Percentiles rank a stretch among this genome's conserved stretches.
phyloP scores from a whole-genome alignment of 1,284 basidiomycete genomes.

The Cryptococcus sp. region DNA sequence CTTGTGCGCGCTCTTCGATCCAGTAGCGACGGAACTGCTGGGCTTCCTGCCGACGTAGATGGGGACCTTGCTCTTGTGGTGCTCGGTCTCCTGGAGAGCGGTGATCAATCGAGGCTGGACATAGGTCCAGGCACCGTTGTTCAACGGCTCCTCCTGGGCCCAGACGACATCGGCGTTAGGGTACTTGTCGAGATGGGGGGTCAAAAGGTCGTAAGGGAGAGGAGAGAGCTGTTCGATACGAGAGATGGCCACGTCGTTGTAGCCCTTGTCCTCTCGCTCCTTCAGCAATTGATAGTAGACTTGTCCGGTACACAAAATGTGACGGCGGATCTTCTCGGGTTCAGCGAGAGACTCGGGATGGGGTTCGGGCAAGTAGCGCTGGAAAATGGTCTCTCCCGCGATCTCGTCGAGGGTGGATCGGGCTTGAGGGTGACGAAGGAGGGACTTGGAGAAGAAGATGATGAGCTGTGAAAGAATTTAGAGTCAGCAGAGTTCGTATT shows the following conservation, averaged over 20 bases:
- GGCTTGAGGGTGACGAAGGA: conserved; percentile 89
- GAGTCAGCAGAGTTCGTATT: neutral
- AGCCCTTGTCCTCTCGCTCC: conserved; percentile 83
- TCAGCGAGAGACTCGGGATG: conserved; percentile 70
- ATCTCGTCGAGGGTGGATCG: conserved; percentile 86
- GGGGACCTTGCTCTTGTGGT: conserved; percentile 89
- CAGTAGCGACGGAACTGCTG: conserved; percentile 66
- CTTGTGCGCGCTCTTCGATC: conserved; percentile 70
- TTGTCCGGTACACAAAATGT: conserved; percentile 90
- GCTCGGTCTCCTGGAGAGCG: conserved; percentile 71
- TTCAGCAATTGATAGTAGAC: conserved; percentile 88
- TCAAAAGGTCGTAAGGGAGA: conserved; percentile 91
- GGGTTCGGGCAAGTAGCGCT: conserved; percentile 87
- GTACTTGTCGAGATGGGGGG: conserved; percentile 89
- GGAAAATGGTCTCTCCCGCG: conserved; percentile 83
- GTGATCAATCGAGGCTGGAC: conserved; percentile 85
- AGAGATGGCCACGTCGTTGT: conserved; percentile 91
- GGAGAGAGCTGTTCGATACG: conserved; percentile 93
- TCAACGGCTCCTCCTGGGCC: conserved; percentile 84
- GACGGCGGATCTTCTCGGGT: conserved; percentile 84
- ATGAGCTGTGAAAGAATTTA: conserved; percentile 63
- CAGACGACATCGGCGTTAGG: conserved; percentile 89
- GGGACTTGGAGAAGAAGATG: conserved; percentile 93
- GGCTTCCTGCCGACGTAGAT: conserved; percentile 83
- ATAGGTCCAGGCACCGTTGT: conserved; percentile 92